Evolutionary conservation across 2,329 filamentous ascomycete genomes (phyloP).

Genomic region (Phialophora expanda): DNA sequence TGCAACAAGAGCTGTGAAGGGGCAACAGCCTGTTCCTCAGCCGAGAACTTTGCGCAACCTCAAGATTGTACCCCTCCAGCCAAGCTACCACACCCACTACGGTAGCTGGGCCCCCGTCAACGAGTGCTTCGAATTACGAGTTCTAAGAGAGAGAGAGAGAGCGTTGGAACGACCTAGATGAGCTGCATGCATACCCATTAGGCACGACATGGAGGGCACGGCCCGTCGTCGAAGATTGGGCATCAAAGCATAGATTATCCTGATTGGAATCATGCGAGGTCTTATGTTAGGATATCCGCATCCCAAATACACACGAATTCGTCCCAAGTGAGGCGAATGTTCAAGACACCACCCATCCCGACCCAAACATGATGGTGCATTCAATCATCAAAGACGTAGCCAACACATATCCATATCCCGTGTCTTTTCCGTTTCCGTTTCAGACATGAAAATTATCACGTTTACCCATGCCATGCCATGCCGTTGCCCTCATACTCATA

Average conservation of each 20-base stretch:
- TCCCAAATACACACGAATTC: not conserved
- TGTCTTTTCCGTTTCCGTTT: not conserved
- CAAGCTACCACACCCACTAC: not conserved
- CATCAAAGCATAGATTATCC: not conserved
- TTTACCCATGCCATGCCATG: not conserved
- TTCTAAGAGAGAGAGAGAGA: not conserved
- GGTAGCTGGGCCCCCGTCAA: not conserved
- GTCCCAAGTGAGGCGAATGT: not conserved
- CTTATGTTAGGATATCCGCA: constrained; percentile 8
- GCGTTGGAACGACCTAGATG: not conserved
- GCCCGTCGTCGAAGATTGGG: not conserved
- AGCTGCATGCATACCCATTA: not conserved
- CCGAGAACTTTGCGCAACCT: not conserved
- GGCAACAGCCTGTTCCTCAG: not conserved
- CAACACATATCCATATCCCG: not conserved
- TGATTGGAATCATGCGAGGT: not conserved
- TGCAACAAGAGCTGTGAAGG: constrained; percentile 31
- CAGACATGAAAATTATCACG: not conserved
- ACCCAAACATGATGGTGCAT: not conserved
- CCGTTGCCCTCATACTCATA: not conserved
- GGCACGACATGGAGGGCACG: not conserved
- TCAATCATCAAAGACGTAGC: constrained; percentile 1
- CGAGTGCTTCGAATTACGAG: not conserved
- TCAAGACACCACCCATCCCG: not conserved
- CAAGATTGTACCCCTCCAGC: not conserved